These are phyloP conservation scores for Maudiozyma turicensis DNA, from an alignment of 805 yeast species.

Conservation along the genomic window DNA sequence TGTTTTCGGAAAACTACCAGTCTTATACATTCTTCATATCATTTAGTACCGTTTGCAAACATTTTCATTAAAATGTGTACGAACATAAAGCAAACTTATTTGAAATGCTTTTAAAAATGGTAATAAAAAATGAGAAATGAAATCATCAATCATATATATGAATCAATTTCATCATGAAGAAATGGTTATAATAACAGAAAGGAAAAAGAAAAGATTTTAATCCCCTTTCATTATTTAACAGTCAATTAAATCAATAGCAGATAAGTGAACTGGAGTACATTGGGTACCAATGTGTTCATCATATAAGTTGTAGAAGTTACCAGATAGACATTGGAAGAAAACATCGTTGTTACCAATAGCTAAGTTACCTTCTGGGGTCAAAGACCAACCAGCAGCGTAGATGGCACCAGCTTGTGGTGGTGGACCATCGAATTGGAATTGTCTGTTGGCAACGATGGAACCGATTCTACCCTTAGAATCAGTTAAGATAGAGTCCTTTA, in stretches of 20 bases:
- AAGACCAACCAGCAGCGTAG: conserved; percentile 60
- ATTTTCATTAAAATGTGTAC: too few species aligned
- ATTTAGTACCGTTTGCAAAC: too few species aligned
- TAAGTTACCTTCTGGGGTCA: conserved; percentile 45
- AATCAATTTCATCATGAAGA: neutral
- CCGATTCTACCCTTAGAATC: conserved; percentile 64
- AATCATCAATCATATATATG: too few species aligned
- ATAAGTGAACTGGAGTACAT: conserved; percentile 46
- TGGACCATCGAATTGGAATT: conserved; percentile 80
- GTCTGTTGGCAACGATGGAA: conserved; percentile 73
- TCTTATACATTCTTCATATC: too few species aligned
- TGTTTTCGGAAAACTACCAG: too few species aligned
- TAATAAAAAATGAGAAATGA: too few species aligned
- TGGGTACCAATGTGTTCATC: conserved; percentile 47
- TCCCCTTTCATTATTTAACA: conserved; percentile 12
- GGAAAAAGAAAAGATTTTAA: neutral
- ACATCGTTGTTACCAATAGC: conserved; percentile 53
- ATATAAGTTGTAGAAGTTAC: conserved; percentile 70
- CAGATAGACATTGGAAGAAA: conserved; percentile 68
- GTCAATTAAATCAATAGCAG: conserved; percentile 39
- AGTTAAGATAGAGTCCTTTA: conserved; percentile 42
- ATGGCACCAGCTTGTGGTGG: conserved; percentile 76
- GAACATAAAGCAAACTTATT: too few species aligned
- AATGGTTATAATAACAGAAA: neutral
- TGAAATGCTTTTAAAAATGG: too few species aligned